phyloP scores from a whole-genome alignment of 495 filamentous ascomycete genomes.

The Rusavskia elegans region DNA sequence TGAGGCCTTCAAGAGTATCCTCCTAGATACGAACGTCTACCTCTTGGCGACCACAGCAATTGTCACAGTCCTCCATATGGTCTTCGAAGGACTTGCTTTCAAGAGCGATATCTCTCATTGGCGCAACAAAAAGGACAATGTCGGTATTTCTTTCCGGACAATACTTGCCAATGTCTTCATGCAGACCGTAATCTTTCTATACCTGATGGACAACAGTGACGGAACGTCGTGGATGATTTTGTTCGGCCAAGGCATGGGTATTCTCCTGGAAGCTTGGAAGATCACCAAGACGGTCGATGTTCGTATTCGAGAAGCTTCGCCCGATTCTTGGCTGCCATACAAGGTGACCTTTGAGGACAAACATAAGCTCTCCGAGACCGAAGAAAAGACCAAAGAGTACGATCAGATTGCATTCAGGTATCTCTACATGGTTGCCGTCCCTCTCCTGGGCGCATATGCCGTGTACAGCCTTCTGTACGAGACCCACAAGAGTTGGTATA shows the following conservation, averaged over 20 bases:
- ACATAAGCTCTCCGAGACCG: conserved; percentile 84
- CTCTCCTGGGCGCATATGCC: conserved; percentile 77
- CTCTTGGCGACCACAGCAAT: conserved; percentile 71
- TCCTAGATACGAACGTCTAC: conserved; percentile 87
- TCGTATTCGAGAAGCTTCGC: conserved; percentile 51
- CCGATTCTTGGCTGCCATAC: conserved; percentile 61
- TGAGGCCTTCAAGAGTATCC: conserved; percentile 87
- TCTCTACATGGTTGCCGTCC: conserved; percentile 81
- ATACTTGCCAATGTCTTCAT: conserved; percentile 97
- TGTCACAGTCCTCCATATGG: conserved; percentile 78
- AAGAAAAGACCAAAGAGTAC: conserved; percentile 96
- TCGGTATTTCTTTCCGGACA: conserved; percentile 86
- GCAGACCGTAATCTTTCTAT: conserved; percentile 92
- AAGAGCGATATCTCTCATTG: conserved; percentile 96
- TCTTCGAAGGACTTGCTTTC: conserved; percentile 93
- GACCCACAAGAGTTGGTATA: conserved; percentile 96
- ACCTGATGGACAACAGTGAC: conserved; percentile 93
- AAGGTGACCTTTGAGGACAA: conserved; percentile 87
- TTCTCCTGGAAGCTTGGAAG: conserved; percentile 93
- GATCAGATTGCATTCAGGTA: conserved; percentile 96
- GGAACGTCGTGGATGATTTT: conserved; percentile 99
- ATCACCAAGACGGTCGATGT: conserved; percentile 95
- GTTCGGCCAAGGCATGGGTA: conserved; percentile 80
- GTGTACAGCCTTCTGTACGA: conserved; percentile 84
- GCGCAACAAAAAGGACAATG: conserved; percentile 98